A percentile compares a stretch with the other conserved stretches of the same genome.
Evolutionary conservation across 805 yeast species (phyloP).

Genomic region (Jamesozyma rosinii): DNA sequence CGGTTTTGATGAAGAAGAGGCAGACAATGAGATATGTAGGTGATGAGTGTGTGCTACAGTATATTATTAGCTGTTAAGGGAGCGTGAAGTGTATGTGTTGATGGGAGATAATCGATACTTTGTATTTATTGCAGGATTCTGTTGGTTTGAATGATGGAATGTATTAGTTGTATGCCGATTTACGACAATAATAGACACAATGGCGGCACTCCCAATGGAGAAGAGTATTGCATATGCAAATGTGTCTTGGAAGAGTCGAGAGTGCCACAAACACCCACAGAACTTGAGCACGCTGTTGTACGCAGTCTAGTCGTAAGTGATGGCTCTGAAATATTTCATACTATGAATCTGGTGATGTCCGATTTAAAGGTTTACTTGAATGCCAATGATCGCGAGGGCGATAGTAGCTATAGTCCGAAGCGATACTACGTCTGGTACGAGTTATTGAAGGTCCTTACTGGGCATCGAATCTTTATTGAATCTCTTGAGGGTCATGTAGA

Average conservation of each 20-base stretch:
- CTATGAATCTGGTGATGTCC: background rate
- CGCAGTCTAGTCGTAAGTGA: conserved; percentile 17
- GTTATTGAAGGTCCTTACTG: conserved; percentile 14
- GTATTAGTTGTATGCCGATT: conserved; percentile 16
- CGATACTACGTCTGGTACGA: conserved; percentile 19
- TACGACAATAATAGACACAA: background rate
- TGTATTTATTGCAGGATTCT: no score
- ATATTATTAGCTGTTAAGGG: no score
- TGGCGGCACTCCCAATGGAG: conserved; percentile 5
- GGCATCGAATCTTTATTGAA: conserved; percentile 8
- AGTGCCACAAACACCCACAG: background rate
- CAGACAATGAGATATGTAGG: no score
- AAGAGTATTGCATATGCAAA: conserved; percentile 13
- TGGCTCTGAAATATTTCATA: conserved; percentile 16
- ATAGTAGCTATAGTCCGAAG: background rate
- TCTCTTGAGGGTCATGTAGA: conserved; percentile 4
- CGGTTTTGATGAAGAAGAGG: no score
- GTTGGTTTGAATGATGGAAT: no score
- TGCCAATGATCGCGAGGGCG: no score
- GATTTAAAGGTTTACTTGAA: conserved; percentile 11
- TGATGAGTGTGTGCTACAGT: no score
- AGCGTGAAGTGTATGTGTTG: no score
- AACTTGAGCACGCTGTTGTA: conserved; percentile 5
- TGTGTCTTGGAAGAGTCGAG: background rate
- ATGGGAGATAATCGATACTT: no score